These are phyloP conservation scores for Plasmopara viticola DNA, from an alignment of 352 stramenopile species.

Conservation along the genomic window DNA sequence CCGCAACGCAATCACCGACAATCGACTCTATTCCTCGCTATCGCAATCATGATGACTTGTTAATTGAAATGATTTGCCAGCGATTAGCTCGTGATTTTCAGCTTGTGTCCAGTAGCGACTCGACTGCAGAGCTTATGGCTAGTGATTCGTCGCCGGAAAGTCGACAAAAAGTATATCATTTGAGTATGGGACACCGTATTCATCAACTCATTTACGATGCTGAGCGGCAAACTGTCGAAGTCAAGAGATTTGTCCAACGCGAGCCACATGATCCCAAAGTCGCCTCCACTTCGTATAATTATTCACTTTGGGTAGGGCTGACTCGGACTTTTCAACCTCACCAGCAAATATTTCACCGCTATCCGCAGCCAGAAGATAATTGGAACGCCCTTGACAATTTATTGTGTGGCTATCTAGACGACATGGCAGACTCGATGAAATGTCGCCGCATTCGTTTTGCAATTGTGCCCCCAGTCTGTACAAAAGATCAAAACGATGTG, in stretches of 20 bases:
- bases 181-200: conserved; percentile 79
- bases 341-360: conserved; percentile 66
- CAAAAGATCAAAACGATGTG: conserved; percentile 3
- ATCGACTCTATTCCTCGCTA: conserved; percentile 52
- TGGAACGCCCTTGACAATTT: conserved; percentile 77
- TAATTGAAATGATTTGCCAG: conserved; percentile 83
- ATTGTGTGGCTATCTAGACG: conserved; percentile 66
- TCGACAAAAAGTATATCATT: conserved; percentile 39
- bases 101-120: conserved; percentile 45
- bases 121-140: conserved; percentile 23
- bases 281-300: conserved; percentile 53
- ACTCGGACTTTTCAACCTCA: conserved; percentile 66
- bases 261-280: conserved; percentile 24
- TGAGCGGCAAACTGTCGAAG: conserved; percentile 66
- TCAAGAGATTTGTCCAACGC: conserved; percentile 68
- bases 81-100: conserved; percentile 73
- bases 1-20: conserved; percentile 17
- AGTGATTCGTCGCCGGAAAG: conserved; percentile 15
- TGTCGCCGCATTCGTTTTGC: conserved; percentile 67
- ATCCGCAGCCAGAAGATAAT: conserved; percentile 63
- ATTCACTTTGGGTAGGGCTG: conserved; percentile 63
- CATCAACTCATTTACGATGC: conserved; percentile 77
- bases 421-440: conserved; percentile 68
- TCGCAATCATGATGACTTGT: conserved; percentile 55
- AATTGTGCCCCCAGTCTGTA: conserved; percentile 36